Conservation (phyloP, 352 stramenopile genomes). For the Globisporangium spiculum region DNA sequence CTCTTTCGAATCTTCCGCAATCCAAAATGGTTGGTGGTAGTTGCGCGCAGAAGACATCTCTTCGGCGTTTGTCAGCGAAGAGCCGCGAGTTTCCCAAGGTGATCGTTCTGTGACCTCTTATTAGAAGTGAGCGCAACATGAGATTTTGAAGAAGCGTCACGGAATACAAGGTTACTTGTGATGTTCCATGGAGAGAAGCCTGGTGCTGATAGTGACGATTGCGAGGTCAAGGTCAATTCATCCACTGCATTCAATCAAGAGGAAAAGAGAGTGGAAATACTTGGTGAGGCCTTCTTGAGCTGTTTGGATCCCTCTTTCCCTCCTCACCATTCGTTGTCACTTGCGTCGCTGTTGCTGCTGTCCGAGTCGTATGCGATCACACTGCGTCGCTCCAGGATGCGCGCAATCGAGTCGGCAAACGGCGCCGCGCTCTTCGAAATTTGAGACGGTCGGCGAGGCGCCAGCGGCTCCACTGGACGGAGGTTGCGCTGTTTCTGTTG, state of each 20-base stretch:
- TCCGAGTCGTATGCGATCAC: conserved; percentile 67
- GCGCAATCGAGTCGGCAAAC: conserved; percentile 57
- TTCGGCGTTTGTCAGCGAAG: no score
- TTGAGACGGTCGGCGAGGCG: conserved; percentile 5
- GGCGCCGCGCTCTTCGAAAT: conserved; percentile 20
- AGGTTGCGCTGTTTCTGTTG: conserved; percentile 46
- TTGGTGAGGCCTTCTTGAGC: not conserved
- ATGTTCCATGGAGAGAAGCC: not conserved
- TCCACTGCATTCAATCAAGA: no score
- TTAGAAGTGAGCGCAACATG: no score
- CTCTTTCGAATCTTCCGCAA: no score
- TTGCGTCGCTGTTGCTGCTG: conserved; percentile 23
- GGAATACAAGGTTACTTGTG: no score
- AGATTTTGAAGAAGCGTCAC: no score
- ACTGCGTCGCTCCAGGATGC: conserved; percentile 54
- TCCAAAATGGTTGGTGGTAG: no score
- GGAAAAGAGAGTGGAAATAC: no score
- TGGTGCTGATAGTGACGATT: not conserved
- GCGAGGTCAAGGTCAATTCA: not conserved
- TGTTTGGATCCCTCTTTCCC: not conserved
- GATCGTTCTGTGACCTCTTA: no score
- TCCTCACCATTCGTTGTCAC: conserved; percentile 24
- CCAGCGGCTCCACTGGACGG: conserved; percentile 29
- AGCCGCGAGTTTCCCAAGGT: no score
- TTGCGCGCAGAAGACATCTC: no score